Conservation (phyloP, 1,284 basidiomycete genomes). For the Microbotryum violaceum region DNA sequence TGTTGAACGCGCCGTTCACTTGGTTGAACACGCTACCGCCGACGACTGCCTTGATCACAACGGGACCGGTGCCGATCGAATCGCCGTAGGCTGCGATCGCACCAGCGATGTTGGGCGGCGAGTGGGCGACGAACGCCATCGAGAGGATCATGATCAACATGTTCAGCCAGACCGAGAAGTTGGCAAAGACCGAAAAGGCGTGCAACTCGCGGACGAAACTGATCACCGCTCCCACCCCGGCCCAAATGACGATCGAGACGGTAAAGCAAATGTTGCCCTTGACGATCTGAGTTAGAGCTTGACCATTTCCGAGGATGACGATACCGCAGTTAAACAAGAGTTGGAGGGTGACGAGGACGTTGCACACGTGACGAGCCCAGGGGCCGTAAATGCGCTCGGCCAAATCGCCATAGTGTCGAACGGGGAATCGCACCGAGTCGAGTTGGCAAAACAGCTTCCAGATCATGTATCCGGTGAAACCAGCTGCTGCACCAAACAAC, state of each 20-base stretch:
- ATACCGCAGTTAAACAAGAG: conserved; percentile 51
- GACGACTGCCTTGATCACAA: conserved; percentile 47
- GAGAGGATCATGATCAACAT: conserved; percentile 51
- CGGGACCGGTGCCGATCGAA: conserved; percentile 41
- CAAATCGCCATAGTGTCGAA: conserved; percentile 53
- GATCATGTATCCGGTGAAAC: conserved; percentile 53
- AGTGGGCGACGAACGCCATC: conserved; percentile 51
- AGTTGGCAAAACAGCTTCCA: conserved; percentile 54
- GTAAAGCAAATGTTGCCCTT: conserved; percentile 52
- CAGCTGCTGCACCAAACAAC: conserved; percentile 37
- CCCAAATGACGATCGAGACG: conserved; percentile 53
- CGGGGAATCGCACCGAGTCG: conserved; percentile 54
- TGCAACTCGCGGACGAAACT: conserved; percentile 27
- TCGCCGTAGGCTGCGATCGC: conserved; percentile 46
- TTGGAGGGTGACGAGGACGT: conserved; percentile 52
- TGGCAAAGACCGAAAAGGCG: conserved; percentile 33
- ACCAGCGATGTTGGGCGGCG: conserved; percentile 52
- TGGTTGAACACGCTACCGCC: conserved; percentile 43
- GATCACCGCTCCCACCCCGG: conserved; percentile 48
- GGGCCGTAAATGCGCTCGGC: conserved; percentile 52
- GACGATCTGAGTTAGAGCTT: conserved; percentile 48
- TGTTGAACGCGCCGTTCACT: conserved; percentile 55
- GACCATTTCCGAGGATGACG: conserved; percentile 41
- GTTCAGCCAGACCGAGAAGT: conserved; percentile 39
- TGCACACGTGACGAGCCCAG: conserved; percentile 44